phyloP scores from a whole-genome alignment of 2,329 filamentous ascomycete species.

The Ceratocystis harringtonii region DNA sequence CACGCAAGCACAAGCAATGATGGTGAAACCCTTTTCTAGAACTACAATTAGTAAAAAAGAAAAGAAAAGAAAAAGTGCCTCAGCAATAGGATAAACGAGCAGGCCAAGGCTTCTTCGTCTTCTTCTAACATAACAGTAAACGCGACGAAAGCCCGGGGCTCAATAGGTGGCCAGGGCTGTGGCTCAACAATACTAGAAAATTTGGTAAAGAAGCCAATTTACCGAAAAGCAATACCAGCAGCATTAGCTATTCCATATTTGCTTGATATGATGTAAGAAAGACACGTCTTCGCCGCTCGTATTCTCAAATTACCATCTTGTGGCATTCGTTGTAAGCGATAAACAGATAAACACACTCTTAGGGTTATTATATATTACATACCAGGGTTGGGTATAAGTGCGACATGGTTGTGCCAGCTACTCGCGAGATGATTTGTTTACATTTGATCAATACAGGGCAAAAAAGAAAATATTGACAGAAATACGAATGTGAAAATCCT shows the following conservation, averaged over 20 bases:
- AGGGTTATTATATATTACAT: neutral
- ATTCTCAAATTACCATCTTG: slow-evolving; percentile 3
- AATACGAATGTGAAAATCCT: neutral
- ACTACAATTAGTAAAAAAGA: neutral
- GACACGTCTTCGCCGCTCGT: neutral
- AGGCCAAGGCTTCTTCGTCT: neutral
- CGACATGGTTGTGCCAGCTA: too few species aligned
- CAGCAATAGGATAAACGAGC: too few species aligned
- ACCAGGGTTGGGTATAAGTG: too few species aligned
- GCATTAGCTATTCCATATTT: neutral
- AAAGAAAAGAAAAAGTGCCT: neutral
- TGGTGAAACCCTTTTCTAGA: neutral
- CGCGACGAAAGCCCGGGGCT: neutral
- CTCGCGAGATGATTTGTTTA: neutral
- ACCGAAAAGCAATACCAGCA: neutral
- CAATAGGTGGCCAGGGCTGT: neutral
- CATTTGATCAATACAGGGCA: neutral
- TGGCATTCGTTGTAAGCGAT: neutral
- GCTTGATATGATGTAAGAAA: too few species aligned
- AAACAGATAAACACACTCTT: neutral
- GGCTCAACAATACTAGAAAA: neutral
- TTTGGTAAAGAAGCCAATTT: neutral
- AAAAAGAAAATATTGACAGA: neutral
- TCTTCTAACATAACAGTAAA: neutral
- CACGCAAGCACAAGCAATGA: neutral